Conservation (phyloP, 2,329 filamentous ascomycete genomes). For the Ophiostoma tasmaniense region DNA sequence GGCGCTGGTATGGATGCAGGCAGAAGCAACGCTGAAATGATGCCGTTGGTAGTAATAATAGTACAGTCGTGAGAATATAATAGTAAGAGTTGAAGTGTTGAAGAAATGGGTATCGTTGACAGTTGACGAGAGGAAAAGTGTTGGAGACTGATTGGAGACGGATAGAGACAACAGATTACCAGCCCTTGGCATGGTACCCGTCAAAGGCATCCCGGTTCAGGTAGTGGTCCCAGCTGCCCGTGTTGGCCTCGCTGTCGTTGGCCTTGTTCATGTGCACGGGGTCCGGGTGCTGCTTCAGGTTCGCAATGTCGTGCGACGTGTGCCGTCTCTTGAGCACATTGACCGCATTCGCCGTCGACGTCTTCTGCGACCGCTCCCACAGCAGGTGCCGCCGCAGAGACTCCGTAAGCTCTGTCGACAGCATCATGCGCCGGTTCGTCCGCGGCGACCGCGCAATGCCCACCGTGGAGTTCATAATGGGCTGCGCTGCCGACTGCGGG, state of each 20-base stretch:
- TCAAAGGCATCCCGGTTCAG: constrained; percentile 69
- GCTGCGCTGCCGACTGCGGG: constrained; percentile 62
- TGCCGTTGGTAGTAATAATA: neutral
- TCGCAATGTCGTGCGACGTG: constrained; percentile 83
- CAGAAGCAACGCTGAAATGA: neutral
- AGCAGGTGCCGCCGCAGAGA: constrained; percentile 84
- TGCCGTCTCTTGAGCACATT: constrained; percentile 69
- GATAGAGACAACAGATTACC: constrained; percentile 43
- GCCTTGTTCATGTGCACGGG: constrained; percentile 46
- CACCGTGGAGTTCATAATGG: constrained; percentile 67
- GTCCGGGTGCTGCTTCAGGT: constrained; percentile 74
- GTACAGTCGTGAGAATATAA: neutral
- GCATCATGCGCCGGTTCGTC: constrained; percentile 90
- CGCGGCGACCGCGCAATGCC: constrained; percentile 73
- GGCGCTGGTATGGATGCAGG: constrained; percentile 4
- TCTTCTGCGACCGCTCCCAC: constrained; percentile 93
- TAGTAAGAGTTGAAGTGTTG: neutral
- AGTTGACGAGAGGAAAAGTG: neutral
- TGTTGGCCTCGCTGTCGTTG: constrained; percentile 52
- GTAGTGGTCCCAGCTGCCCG: constrained; percentile 76
- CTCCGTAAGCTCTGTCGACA: constrained; percentile 87
- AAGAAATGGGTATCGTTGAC: neutral
- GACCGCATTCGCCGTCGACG: constrained; percentile 77
- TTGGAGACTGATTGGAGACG: neutral
- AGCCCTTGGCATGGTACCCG: constrained; percentile 79